Base-by-base conservation (phyloP, 805 yeast species). In the Nakazawaea ishiwadae region DNA sequence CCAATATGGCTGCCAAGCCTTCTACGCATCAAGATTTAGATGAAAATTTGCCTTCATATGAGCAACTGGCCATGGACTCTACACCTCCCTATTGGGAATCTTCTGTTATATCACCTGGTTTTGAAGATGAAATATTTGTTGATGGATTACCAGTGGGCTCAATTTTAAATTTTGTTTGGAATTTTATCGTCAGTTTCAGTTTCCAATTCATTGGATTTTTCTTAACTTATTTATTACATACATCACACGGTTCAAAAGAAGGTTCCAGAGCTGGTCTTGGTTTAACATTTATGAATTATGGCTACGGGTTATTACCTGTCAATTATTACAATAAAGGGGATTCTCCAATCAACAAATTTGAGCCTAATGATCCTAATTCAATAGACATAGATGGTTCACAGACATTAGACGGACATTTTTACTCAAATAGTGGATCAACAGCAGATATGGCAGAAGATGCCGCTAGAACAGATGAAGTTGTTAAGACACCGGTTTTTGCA, bases 21-120 rank as follows among this genome's bases (percentile, higher is more conserved):
- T 91, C 82, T 36, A 56, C 73, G 0, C 55, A 59, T 14, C 56
- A 58, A 31, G 60, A 66, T 9, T 6, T 24, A 9, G 90, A 83
- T 45, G 67, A 67, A 24, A 82, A 86, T 30, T 74, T 79, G 16
- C 98, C 98, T 3, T 71, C 95, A 0, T 93, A 93, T 62, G 96
- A 87, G 43, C 98, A 90, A 56, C 98, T 96, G 0, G 87, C 96
- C 0, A 84, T 88, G 3, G 99, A 93, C 58, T 77, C 93, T 12
- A 79, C 95, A 0, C 99, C 99, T 0, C 96, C 96, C 30, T 93
- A 93, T 62, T 93, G 97, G 95, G 99, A 93, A 60, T 78, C 90
- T 6, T 77, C 93, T 0, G 79, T 87, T 31, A 72, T 89, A 56
- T 76, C 87, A 4, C 85, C 95, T 4, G 88, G 82, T 7, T 81